phyloP scores from a whole-genome alignment of 208 protist species.

The Trypanosoma congolense region DNA sequence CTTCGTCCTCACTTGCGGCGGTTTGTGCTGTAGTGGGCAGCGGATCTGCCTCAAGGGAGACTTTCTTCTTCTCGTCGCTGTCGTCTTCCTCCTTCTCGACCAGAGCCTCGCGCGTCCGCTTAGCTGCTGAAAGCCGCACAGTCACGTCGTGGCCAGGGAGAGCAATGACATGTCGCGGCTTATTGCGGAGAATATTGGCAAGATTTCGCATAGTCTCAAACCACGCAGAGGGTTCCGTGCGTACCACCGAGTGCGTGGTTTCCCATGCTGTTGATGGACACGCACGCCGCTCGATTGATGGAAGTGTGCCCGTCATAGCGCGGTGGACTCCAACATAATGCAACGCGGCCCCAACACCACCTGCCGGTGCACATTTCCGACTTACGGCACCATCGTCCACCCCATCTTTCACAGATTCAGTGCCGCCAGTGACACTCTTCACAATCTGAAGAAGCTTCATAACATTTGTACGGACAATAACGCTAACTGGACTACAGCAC shows the following conservation, averaged over 20 bases:
- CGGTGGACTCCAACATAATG: conserved; percentile 39
- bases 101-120: conserved; percentile 3
- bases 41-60: neutral
- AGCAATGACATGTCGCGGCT: conserved; percentile 28
- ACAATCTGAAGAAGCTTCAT: conserved; percentile 60
- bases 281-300: conserved; percentile 42
- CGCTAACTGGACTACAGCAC: conserved; percentile 74
- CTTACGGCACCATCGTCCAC: neutral
- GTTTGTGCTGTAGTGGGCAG: conserved; percentile 1
- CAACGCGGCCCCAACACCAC: neutral
- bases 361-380: neutral
- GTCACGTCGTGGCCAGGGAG: conserved; percentile 57
- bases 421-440: conserved; percentile 25
- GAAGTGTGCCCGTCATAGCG: conserved; percentile 77
- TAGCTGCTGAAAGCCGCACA: conserved; percentile 8
- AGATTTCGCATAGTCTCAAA: conserved; percentile 50
- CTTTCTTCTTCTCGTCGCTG: conserved; percentile 1
- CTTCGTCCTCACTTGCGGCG: neutral
- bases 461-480: conserved; percentile 53
- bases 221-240: conserved; percentile 46
- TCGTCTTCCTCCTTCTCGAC: conserved; percentile 5
- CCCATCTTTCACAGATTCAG: conserved; percentile 2
- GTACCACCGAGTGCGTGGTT: conserved; percentile 8
- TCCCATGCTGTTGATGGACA: conserved; percentile 13
- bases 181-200: conserved; percentile 27